Percentiles rank a stretch among this genome's conserved stretches.
phyloP scores from a whole-genome alignment of 495 filamentous ascomycete genomes.

The Trichoderma reesei region DNA sequence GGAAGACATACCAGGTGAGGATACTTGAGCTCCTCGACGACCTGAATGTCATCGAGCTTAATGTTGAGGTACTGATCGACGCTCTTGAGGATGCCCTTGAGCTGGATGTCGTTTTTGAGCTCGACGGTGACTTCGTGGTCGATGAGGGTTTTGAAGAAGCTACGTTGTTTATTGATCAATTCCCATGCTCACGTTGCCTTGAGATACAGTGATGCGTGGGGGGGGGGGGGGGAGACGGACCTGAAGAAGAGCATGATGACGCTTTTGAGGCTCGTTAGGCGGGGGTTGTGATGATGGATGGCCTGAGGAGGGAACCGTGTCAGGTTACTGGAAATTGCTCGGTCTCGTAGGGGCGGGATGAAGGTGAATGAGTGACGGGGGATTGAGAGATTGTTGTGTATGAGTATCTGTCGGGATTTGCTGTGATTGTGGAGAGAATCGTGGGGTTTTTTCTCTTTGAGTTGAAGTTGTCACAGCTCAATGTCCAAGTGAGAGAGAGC shows the following conservation, averaged over 20 bases:
- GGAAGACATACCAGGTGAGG: constrained; percentile 64
- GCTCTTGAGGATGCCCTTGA: constrained; percentile 86
- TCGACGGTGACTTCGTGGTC: constrained; percentile 93
- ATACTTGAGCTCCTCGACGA: constrained; percentile 83
- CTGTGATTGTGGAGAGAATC: neutral
- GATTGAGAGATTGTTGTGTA: too few species aligned
- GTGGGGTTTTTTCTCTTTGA: neutral
- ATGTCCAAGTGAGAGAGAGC: neutral
- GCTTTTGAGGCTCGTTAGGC: neutral
- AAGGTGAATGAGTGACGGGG: too few species aligned
- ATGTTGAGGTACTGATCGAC: constrained; percentile 99
- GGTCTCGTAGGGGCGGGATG: neutral
- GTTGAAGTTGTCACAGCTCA: neutral
- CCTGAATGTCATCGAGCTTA: constrained; percentile 89
- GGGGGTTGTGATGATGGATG: neutral
- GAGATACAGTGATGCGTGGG: neutral
- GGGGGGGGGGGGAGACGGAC: constrained; percentile 22
- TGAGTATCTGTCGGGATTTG: neutral
- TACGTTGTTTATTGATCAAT: constrained; percentile 21
- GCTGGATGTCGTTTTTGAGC: constrained; percentile 97
- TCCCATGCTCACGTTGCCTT: neutral
- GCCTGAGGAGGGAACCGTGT: neutral
- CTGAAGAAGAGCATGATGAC: constrained; percentile 51
- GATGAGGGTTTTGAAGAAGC: constrained; percentile 99
- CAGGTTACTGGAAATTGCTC: neutral